Conservation (phyloP, 2,329 filamentous ascomycete species). For the Gremmenia infestans region DNA sequence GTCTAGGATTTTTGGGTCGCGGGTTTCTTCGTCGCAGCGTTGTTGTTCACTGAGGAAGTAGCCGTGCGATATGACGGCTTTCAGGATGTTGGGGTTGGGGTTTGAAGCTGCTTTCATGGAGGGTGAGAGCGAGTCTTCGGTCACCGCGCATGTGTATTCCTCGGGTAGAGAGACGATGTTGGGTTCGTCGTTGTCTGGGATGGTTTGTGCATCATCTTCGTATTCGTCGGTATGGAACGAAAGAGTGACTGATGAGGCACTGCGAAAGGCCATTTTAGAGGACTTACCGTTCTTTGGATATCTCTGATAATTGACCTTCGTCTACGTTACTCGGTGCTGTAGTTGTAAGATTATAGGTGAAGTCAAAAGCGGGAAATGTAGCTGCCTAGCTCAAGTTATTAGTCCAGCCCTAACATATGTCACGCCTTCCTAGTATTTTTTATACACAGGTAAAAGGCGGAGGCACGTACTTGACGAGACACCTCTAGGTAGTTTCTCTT, state of each 20-base stretch:
- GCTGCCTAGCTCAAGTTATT: no score
- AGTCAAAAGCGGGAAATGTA: no score
- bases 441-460: no score
- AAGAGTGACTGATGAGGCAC: constrained; percentile 6
- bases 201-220: neutral
- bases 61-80: constrained; percentile 6
- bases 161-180: neutral
- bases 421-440: no score
- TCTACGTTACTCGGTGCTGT: neutral
- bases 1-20: neutral
- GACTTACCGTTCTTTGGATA: neutral
- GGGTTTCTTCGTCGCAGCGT: neutral
- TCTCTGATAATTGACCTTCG: neutral
- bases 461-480: no score
- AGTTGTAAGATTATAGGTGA: no score
- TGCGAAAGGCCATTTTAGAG: constrained; percentile 4
- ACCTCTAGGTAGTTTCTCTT: no score
- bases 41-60: neutral
- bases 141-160: neutral
- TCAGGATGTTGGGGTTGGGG: constrained; percentile 9
- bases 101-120: constrained; percentile 15
- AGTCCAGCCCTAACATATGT: no score
- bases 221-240: constrained; percentile 4
- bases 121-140: constrained; percentile 2
- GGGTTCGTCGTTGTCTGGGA: neutral